Evolutionary conservation across 2,329 filamentous ascomycete species (phyloP), one percentile per base, ranked within the genome.

Genomic region (Thielaviopsis ethacetica): DNA sequence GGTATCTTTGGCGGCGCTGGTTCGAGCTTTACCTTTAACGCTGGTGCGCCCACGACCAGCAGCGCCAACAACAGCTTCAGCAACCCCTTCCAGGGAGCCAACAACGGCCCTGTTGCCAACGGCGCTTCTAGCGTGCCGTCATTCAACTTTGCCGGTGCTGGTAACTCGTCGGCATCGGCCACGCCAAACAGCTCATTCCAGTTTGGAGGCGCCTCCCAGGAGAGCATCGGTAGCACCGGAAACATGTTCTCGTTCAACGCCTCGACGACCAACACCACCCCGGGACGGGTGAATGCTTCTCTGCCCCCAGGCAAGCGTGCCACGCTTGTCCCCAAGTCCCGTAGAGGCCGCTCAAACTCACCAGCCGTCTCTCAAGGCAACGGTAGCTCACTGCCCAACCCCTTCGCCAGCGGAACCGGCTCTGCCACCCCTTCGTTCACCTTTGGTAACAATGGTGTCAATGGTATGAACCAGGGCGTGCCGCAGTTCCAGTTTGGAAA

Each of bases 81-180:
- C 64, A 75, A 75, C 61, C 73, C 73, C 1, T 75, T 75, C 59
- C 53, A 57, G 50, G 51, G 51, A 24, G 50, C 24, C 5, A 47
- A 38, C 47, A 47, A 27, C 21, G 26, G 38, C 15, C 49, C 41
- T 49, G n/a, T 44, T 30, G 53, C 44, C 53, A 47, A 22, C 41
- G 62, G 63, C 57, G 65, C 64, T 26, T 54, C 65, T 38, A 61
- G 62, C 49, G 53, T 54, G 26, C 51, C 59, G 10, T 63, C 65
- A 12, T 71, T 75, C 64, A 74, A 66, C 66, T 75, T 76, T 61
- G 68, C 70, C 24, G 69, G 67, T 34, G 67, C 68, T 21, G 34
- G 6, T n/a, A 38, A 51, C 24, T 56, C 56, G 5, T 50, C 56
- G 12, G 56, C 56, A 15, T 34, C 38, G 38, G 38, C 59, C 17